Base-by-base conservation (phyloP, 768 basidiomycete species). In the Neoboletus subvelutipes region DNA sequence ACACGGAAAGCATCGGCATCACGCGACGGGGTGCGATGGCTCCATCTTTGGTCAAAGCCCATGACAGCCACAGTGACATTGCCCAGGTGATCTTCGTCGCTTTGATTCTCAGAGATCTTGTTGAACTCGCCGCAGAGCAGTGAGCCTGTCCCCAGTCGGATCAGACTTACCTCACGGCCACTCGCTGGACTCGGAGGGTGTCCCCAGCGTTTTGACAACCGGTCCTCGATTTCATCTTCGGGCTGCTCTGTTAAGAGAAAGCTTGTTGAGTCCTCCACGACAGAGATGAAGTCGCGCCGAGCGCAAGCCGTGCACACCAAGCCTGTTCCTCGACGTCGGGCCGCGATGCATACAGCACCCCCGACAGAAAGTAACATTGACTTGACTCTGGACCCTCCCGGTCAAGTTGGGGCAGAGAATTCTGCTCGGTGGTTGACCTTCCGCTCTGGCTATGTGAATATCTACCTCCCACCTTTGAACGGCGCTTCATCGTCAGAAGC, bases 381-480 rank as follows among this genome's bases (percentile, higher is more conserved):
- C 33, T 48, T 57, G 45, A 56, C 59, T 9, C 13, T 53, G 24
- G 55, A 51, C 20, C 20, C 37, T 8, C 49, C 53, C 28, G 28
- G 42, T 51, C 45, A 53, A 10, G 26, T 18, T 6, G 33, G 12
- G 5, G 42, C 50, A 49, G 36, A n/a, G 12, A n/a, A n/a, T 34
- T 24, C 46, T 41, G n/a, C 26, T 56, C 59, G 66, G 33, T 64
- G 64, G 68, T 57, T 37, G 33, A 28, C 60, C 22, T 73, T 72
- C 54, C 67, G 63, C 24, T 73, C 71, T 8, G 71, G 71, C 18
- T 20, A 31, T 31, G 29, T 69, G 40, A 54, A 52, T 22, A 39
- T 73, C 34, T 49, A 2, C n/a, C 31, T 64, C 15, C 48, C 55
- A n/a, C 45, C 41, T 34, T 48, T 24, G 31, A 24, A 18, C 45